These are phyloP conservation scores for Olyra latifolia DNA, from an alignment of 176 grass and related monocot species.

Conservation along the genomic window DNA sequence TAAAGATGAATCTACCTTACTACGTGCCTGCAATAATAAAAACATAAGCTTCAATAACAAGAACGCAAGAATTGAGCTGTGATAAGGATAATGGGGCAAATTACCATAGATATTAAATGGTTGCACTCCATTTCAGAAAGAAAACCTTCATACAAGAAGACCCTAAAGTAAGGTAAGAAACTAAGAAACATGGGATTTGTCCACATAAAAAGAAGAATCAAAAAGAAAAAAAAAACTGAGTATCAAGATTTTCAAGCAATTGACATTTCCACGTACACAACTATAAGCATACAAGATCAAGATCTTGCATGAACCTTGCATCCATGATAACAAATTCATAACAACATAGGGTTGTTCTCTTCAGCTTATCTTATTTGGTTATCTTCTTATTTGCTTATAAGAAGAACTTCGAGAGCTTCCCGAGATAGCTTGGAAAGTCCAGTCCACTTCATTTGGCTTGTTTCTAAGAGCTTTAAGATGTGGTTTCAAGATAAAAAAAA, in stretches of 20 bases:
- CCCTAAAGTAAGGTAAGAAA: conserved; percentile 76
- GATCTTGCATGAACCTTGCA: conserved; percentile 1
- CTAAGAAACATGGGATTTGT: conserved; percentile 46
- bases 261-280: background rate
- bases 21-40: conserved; percentile 52
- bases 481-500: too few relatives aligned
- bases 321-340: background rate
- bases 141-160: conserved; percentile 96
- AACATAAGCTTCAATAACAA: conserved; percentile 1
- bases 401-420: too few relatives aligned
- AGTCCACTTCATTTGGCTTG: too few relatives aligned
- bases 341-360: too few relatives aligned
- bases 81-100: conserved; percentile 25
- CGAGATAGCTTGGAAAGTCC: too few relatives aligned
- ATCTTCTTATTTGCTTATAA: too few relatives aligned
- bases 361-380: too few relatives aligned
- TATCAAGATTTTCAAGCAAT: background rate
- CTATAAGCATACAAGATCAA: background rate
- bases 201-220: conserved; percentile 36
- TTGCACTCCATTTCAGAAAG: conserved; percentile 70
- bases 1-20: conserved; percentile 45
- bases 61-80: conserved; percentile 13
- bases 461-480: too few relatives aligned
- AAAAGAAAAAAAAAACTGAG: background rate
- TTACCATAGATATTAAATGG: conserved; percentile 82